These are phyloP conservation scores for Arthrobotrys conoides DNA, from an alignment of 2,329 filamentous ascomycete genomes.

Conservation along the genomic window DNA sequence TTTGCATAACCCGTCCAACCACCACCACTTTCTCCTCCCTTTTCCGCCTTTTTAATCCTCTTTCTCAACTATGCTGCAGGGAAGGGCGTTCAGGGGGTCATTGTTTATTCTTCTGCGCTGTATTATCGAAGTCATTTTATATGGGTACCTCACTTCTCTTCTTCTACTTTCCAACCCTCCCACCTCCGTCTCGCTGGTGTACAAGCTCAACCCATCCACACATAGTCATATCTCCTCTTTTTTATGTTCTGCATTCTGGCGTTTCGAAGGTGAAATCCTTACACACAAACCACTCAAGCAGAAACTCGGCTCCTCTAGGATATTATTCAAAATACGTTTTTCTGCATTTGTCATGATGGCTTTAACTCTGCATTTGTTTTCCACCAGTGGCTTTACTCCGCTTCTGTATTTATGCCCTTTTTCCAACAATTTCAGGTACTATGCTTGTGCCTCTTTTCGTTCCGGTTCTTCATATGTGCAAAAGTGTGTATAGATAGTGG, in stretches of 20 bases:
- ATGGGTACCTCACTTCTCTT: neutral
- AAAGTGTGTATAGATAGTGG: too few species aligned
- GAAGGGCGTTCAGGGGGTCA: neutral
- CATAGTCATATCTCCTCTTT: neutral
- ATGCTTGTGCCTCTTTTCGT: too few species aligned
- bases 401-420: neutral
- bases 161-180: neutral
- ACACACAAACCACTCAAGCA: neutral
- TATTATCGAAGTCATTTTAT: neutral
- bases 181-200: neutral
- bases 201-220: neutral
- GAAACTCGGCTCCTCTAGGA: neutral
- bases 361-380: neutral
- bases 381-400: neutral
- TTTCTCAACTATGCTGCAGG: neutral
- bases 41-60: neutral
- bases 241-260: conserved; percentile 1
- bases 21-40: neutral
- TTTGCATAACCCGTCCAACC: neutral
- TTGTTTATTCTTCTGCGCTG: neutral
- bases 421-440: too few species aligned
- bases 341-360: neutral
- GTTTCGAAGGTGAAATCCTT: neutral
- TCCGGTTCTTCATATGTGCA: too few species aligned
- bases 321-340: neutral